Conservation (phyloP, 371 early-diverging fungal species). For the Rhizopus sp. region DNA sequence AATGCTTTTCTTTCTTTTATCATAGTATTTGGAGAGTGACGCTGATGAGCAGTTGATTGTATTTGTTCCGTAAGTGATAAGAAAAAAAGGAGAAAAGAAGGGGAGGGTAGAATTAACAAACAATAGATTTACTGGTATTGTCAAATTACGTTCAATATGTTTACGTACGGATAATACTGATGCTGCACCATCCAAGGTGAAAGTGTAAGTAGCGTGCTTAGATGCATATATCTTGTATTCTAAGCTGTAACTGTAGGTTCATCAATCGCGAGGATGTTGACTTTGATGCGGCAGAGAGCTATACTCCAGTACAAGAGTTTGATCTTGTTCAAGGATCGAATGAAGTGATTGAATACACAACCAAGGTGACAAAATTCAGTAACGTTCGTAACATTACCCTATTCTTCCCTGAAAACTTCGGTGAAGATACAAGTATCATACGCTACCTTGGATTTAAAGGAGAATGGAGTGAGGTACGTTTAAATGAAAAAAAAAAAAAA, state of each 20-base stretch:
- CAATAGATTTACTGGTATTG: conserved; percentile 79
- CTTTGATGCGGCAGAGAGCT: conserved; percentile 80
- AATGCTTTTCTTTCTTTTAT: conserved; percentile 1
- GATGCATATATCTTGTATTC: neutral
- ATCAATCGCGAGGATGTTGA: conserved; percentile 90
- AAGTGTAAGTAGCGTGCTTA: conserved; percentile 58
- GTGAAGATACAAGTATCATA: conserved; percentile 63
- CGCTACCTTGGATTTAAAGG: conserved; percentile 88
- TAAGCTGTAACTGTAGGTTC: conserved; percentile 55
- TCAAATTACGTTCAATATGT: conserved; percentile 89
- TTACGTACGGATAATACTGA: conserved; percentile 71
- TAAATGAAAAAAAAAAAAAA: neutral
- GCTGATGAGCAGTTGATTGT: conserved; percentile 90
- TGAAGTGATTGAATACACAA: conserved; percentile 69
- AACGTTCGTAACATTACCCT: conserved; percentile 81
- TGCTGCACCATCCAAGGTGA: conserved; percentile 71
- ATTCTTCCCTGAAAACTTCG: conserved; percentile 82
- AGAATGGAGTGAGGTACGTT: conserved; percentile 79
- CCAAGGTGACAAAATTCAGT: conserved; percentile 81
- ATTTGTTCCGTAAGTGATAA: conserved; percentile 74
- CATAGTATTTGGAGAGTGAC: conserved; percentile 79
- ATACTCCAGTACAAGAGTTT: conserved; percentile 77
- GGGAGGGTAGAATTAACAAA: neutral
- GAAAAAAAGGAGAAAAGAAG: neutral
- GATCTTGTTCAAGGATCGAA: conserved; percentile 64